Percentiles rank a stretch among this genome's conserved stretches.
Conservation (phyloP, 2,329 filamentous ascomycete species). For the Alternaria hordeiaustralica region DNA sequence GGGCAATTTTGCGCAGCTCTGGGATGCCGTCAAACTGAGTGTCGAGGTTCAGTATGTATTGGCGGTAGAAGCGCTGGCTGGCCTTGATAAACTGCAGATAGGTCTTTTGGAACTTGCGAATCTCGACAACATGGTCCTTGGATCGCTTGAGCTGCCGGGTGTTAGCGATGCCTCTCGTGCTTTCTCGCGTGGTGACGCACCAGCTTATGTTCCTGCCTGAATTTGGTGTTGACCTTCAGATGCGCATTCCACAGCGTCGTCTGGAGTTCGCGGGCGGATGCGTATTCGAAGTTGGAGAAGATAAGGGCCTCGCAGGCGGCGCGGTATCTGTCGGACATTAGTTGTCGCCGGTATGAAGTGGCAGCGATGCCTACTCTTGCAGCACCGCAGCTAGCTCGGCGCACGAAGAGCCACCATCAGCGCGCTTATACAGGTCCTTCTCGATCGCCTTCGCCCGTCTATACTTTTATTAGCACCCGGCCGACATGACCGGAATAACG, state of each 20-base stretch:
- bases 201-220: slow-evolving; percentile 64
- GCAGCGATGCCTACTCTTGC: slow-evolving; percentile 36
- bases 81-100: slow-evolving; percentile 87
- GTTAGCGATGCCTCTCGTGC: slow-evolving; percentile 9
- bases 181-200: slow-evolving; percentile 18
- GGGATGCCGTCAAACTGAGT: slow-evolving; percentile 63
- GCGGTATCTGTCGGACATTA: slow-evolving; percentile 64
- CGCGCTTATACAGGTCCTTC: slow-evolving; percentile 57
- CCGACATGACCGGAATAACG: background rate
- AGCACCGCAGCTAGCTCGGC: slow-evolving; percentile 57
- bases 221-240: slow-evolving; percentile 76
- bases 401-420: slow-evolving; percentile 57
- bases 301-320: slow-evolving; percentile 74
- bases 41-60: slow-evolving; percentile 79
- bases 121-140: slow-evolving; percentile 65
- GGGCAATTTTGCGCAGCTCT: slow-evolving; percentile 65
- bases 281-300: slow-evolving; percentile 73
- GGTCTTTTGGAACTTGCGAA: slow-evolving; percentile 79
- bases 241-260: slow-evolving; percentile 79
- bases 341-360: slow-evolving; percentile 12
- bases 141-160: slow-evolving; percentile 53
- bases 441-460: slow-evolving; percentile 57
- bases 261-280: slow-evolving; percentile 70
- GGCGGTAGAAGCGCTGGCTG: slow-evolving; percentile 86
- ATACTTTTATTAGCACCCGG: slow-evolving; percentile 28